Percentiles rank a stretch among this genome's conserved stretches.
phyloP scores from a whole-genome alignment of 352 stramenopile genomes.

The Peronospora belbahrii region DNA sequence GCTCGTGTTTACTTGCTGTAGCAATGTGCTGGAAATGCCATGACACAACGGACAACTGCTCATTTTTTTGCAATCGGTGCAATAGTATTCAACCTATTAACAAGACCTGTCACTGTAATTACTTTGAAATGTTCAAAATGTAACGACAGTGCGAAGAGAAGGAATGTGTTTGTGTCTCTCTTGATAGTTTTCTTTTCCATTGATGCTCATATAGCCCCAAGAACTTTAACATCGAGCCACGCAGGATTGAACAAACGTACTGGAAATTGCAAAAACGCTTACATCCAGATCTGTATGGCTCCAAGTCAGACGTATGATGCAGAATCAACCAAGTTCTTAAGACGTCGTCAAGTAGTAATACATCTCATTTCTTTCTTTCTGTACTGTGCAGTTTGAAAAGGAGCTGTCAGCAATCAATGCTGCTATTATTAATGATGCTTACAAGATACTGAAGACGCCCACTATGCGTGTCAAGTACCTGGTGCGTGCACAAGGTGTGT shows the following conservation, averaged over 20 bases:
- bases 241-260: slow-evolving; percentile 81
- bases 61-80: slow-evolving; percentile 77
- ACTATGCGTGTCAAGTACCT: slow-evolving; percentile 82
- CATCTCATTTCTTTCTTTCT: not conserved
- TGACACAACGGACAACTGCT: slow-evolving; percentile 70
- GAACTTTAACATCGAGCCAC: slow-evolving; percentile 71
- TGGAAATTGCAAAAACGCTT: slow-evolving; percentile 84
- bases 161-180: not conserved
- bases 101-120: slow-evolving; percentile 64
- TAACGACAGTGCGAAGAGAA: slow-evolving; percentile 12
- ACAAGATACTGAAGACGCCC: slow-evolving; percentile 84
- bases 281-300: slow-evolving; percentile 78
- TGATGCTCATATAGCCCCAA: slow-evolving; percentile 39
- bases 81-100: slow-evolving; percentile 73
- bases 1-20: no score
- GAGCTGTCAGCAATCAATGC: slow-evolving; percentile 72
- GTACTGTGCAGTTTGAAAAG: slow-evolving; percentile 56
- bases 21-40: slow-evolving; percentile 79
- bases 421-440: slow-evolving; percentile 76
- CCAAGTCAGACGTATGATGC: slow-evolving; percentile 64
- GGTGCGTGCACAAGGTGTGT: slow-evolving; percentile 25
- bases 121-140: slow-evolving; percentile 85
- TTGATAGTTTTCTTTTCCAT: slow-evolving; percentile 4
- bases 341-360: not conserved
- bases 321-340: not conserved